A percentile compares a stretch with the other conserved stretches of the same genome.
These are phyloP conservation scores for Brassica napus DNA, from an alignment of 345 rosid genomes.

Conservation along the genomic window DNA sequence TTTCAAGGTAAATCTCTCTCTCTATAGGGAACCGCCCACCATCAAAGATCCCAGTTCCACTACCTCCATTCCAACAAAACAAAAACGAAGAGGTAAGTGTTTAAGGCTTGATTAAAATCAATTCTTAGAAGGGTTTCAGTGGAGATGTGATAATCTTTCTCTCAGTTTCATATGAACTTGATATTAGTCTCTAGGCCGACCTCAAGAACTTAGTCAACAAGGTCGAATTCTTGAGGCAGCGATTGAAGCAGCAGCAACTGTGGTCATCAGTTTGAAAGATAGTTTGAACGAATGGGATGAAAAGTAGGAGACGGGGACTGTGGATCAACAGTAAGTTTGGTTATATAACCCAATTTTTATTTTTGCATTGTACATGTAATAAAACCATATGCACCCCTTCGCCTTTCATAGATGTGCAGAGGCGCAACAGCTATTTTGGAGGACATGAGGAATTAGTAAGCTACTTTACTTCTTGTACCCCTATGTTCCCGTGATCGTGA, in stretches of 20 bases:
- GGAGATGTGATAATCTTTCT: constrained; percentile 25
- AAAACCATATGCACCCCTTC: not conserved
- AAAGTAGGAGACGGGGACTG: constrained; percentile 97
- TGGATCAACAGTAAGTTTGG: constrained; percentile 83
- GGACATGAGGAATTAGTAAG: constrained; percentile 76
- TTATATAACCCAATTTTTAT: not conserved
- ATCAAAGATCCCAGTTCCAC: constrained; percentile 80
- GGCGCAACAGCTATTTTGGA: constrained; percentile 82
- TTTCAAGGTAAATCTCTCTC: not conserved
- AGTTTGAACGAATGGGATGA: constrained; percentile 89
- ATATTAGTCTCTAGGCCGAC: constrained; percentile 62
- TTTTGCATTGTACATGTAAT: not conserved
- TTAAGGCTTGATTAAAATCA: constrained; percentile 52
- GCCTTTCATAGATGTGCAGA: constrained; percentile 58
- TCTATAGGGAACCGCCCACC: constrained; percentile 76
- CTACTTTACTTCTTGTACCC: constrained; percentile 10
- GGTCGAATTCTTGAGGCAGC: constrained; percentile 73
- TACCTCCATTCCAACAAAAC: constrained; percentile 57
- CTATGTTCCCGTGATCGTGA: not conserved
- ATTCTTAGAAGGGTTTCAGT: not conserved
- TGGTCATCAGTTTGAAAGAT: constrained; percentile 59
- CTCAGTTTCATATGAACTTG: constrained; percentile 27
- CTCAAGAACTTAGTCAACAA: constrained; percentile 60
- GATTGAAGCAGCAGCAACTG: constrained; percentile 81
- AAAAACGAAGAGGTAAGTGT: constrained; percentile 67